Base-by-base conservation (phyloP, 2,329 filamentous ascomycete species). In the Acrocalymma vagum region DNA sequence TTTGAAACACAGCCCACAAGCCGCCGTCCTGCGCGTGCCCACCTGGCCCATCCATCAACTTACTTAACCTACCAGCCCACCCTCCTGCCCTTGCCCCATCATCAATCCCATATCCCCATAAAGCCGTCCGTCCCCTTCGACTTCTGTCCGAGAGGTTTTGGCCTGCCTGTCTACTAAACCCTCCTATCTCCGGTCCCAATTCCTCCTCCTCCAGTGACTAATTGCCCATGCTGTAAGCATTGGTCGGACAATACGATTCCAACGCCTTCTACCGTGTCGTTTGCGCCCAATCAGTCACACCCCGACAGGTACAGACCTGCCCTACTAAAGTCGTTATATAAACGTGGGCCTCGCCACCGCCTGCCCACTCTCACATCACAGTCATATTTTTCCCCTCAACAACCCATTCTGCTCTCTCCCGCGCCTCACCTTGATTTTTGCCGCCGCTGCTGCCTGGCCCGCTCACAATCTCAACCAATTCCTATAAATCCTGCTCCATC, bases 261-360 rank as follows among this genome's bases (percentile, higher is more conserved):
- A 51, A 50, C 57, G 51, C 43, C 37, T 68, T 66, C 62, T 62
- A 67, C 53, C 46, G 47, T 47, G 45, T 45, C 50, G 46, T 51
- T 52, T 38, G 43, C 48, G 32, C n/a, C n/a, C n/a, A n/a, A 35
- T 34, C 31, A 38, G 21, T 42, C 43, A 44, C 43, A 25, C 47
- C 48, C 45, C 53, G 41, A 58, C 52, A 43, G 35, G 42, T 33
- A 42, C 42, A 51, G 39, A 47, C 48, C n/a, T n/a, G n/a, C n/a
- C n/a, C n/a, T n/a, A n/a, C n/a, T n/a, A n/a, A n/a, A n/a, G n/a
- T n/a, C n/a, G n/a, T n/a, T n/a, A 55, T 55, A 53, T 50, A 42
- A 41, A 38, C 42, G 22, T 35, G 21, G 41, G 39, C 44, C 41
- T 51, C 55, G 54, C 62, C 62, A 63, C 62, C 48, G 37, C 42